A percentile compares a stretch with the other conserved stretches of the same genome.
These are phyloP conservation scores for Piper longum DNA, from an alignment of 164 flowering plant genomes.

Conservation along the genomic window DNA sequence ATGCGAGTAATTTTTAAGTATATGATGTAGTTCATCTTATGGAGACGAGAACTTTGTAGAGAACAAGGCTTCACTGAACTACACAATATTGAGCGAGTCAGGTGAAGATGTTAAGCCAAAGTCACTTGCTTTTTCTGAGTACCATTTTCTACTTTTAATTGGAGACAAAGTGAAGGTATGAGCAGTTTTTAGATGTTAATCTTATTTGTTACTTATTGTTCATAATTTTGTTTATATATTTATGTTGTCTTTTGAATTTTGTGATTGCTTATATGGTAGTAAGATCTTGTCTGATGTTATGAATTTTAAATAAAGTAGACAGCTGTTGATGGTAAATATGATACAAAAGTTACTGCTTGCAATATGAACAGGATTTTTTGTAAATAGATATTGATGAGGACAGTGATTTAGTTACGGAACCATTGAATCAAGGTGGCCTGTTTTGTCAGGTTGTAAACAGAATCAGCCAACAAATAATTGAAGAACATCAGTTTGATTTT, in stretches of 20 bases:
- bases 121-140: conserved; percentile 86
- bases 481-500: conserved; percentile 88
- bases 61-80: conserved; percentile 85
- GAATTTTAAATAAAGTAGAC: too few species aligned
- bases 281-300: too few species aligned
- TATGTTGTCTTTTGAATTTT: too few species aligned
- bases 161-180: conserved; percentile 92
- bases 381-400: background rate
- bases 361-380: background rate
- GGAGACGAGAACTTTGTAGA: conserved; percentile 99
- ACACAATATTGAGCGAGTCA: conserved; percentile 64
- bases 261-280: too few species aligned
- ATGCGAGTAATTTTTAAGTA: too few species aligned
- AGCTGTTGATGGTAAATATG: too few species aligned
- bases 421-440: background rate
- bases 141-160: conserved; percentile 86
- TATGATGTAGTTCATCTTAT: conserved; percentile 15
- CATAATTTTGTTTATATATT: background rate
- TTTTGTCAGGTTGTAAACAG: conserved; percentile 72
- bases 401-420: background rate
- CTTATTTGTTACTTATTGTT: background rate
- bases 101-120: conserved; percentile 63
- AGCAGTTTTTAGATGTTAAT: background rate
- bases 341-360: background rate
- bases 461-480: conserved; percentile 81